phyloP scores from a whole-genome alignment of 305 asterid genomes.

The Fraxinus platypoda region DNA sequence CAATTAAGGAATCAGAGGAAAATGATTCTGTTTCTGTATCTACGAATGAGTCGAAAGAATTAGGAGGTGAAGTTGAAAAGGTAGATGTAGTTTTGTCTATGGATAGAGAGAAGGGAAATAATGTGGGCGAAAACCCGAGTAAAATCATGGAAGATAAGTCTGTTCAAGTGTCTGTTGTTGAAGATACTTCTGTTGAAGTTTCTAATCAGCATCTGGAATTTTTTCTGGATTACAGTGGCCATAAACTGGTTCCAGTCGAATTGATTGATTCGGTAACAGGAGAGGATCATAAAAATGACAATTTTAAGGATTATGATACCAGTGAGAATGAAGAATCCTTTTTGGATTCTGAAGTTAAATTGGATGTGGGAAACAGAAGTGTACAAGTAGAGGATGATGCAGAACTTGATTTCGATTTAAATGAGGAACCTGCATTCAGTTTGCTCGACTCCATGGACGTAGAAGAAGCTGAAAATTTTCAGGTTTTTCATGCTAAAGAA shows the following conservation, averaged over 20 bases:
- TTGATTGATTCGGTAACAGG: constrained; percentile 37
- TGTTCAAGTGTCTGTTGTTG: constrained; percentile 35
- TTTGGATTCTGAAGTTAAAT: background rate
- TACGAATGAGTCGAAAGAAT: background rate
- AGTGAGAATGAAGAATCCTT: constrained; percentile 1
- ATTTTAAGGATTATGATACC: constrained; percentile 1
- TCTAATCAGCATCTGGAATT: constrained; percentile 47
- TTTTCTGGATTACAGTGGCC: constrained; percentile 40
- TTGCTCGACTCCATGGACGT: constrained; percentile 37
- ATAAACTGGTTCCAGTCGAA: constrained; percentile 40
- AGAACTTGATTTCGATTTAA: constrained; percentile 7
- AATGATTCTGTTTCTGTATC: constrained; percentile 10
- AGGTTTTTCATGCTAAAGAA: constrained; percentile 27
- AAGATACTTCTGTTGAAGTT: constrained; percentile 23
- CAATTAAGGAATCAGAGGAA: constrained; percentile 14
- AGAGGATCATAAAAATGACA: constrained; percentile 27
- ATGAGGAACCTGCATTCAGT: constrained; percentile 22
- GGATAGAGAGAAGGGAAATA: constrained; percentile 11
- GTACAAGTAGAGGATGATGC: constrained; percentile 18
- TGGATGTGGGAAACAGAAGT: constrained; percentile 8
- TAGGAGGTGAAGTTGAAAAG: background rate
- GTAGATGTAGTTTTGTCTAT: background rate
- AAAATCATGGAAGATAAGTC: constrained; percentile 33
- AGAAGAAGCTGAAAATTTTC: constrained; percentile 38
- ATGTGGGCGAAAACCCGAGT: background rate